Conservation (phyloP, 1,284 basidiomycete genomes). For the Wallemia ichthyophaga region DNA sequence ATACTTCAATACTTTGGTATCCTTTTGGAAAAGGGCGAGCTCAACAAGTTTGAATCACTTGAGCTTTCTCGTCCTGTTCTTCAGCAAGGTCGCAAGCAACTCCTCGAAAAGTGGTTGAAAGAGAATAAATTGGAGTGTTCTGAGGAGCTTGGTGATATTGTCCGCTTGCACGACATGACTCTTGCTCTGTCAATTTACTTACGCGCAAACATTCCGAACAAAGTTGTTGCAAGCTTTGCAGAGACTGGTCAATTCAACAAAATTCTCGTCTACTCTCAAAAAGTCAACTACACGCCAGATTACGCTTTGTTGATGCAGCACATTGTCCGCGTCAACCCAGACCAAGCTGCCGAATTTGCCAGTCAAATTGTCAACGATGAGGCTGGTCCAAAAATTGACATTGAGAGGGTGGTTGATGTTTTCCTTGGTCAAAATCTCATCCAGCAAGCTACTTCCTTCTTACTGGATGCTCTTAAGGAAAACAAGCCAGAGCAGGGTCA, state of each 20-base stretch:
- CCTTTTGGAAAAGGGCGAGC: conserved; percentile 80
- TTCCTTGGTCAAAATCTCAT: conserved; percentile 99
- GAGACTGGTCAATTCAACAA: conserved; percentile 98
- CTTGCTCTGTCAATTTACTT: conserved; percentile 96
- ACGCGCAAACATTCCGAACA: conserved; percentile 91
- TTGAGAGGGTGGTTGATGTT: conserved; percentile 88
- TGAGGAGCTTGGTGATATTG: conserved; percentile 94
- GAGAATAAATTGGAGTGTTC: conserved; percentile 99
- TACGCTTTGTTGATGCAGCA: conserved; percentile 88
- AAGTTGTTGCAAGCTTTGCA: conserved; percentile 94
- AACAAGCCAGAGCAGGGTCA: conserved; percentile 94
- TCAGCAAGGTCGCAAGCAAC: conserved; percentile 83
- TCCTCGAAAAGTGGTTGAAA: conserved; percentile 98
- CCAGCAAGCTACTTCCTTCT: conserved; percentile 92
- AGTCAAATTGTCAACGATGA: conserved; percentile 86
- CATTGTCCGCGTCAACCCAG: conserved; percentile 82
- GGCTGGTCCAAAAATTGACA: conserved; percentile 63
- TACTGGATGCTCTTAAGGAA: conserved; percentile 95
- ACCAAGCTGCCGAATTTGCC: conserved; percentile 95
- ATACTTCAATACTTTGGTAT: conserved; percentile 98
- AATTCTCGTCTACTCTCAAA: conserved; percentile 92
- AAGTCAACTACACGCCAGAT: conserved; percentile 81
- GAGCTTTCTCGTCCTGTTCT: conserved; percentile 90
- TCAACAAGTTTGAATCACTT: conserved; percentile 86
- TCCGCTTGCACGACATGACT: conserved; percentile 83